Conservation (phyloP, 768 basidiomycete genomes). For the Suillus subaureus region DNA sequence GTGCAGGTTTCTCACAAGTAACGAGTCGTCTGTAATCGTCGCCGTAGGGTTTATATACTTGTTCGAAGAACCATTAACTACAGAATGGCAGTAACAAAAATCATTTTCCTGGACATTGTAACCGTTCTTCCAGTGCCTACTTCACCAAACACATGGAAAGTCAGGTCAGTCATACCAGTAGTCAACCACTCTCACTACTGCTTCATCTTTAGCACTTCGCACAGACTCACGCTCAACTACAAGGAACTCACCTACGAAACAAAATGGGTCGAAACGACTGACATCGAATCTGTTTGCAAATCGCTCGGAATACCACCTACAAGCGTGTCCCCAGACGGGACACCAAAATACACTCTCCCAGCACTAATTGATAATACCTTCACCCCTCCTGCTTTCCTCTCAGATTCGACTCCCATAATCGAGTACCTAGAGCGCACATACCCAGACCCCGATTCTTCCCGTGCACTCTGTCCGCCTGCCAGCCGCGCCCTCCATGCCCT, state of each 20-base stretch:
- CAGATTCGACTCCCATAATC: slow-evolving; percentile 39
- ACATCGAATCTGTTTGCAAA: slow-evolving; percentile 27
- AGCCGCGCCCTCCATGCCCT: slow-evolving; percentile 26
- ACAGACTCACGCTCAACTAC: slow-evolving; percentile 30
- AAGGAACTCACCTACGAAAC: slow-evolving; percentile 31
- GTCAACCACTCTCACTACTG: background rate
- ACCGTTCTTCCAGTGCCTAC: slow-evolving; percentile 11
- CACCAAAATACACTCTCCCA: slow-evolving; percentile 36
- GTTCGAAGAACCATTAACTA: background rate
- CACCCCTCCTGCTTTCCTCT: slow-evolving; percentile 25
- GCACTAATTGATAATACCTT: slow-evolving; percentile 29
- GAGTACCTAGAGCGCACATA: slow-evolving; percentile 39
- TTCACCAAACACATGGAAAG: slow-evolving; percentile 18
- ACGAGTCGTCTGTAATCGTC: too few species aligned
- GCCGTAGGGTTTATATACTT: too few species aligned
- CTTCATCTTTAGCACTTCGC: background rate
- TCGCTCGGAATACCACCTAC: slow-evolving; percentile 31
- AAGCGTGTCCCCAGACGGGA: slow-evolving; percentile 25
- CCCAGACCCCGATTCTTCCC: slow-evolving; percentile 17
- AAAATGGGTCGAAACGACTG: slow-evolving; percentile 28
- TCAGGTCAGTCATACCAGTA: slow-evolving; percentile 8
- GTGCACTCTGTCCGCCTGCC: slow-evolving; percentile 21
- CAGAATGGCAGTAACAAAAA: slow-evolving; percentile 15
- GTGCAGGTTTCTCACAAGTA: too few species aligned
- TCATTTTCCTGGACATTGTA: slow-evolving; percentile 14